Base-by-base conservation (phyloP, 1,284 basidiomycete species). In the Marasmius oreades region DNA sequence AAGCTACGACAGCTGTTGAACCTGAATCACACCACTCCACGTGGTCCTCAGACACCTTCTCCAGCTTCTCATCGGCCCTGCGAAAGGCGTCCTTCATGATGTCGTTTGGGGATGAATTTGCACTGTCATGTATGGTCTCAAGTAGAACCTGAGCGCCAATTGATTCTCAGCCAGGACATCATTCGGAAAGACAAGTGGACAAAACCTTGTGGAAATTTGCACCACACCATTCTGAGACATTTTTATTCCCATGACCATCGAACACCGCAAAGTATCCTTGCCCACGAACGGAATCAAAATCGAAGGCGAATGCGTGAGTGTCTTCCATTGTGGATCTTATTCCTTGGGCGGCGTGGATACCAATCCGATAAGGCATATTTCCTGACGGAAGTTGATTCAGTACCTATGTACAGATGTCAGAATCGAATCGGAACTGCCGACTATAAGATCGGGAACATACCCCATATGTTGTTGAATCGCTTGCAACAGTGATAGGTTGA, bases 211-310 rank as follows among this genome's bases (percentile, higher is more conserved):
- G 90, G 69, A 94, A 93, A 70, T 93, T 84, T 63, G 85, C 78
- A 12, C 92, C 90, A 67, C 92, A 94, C 91, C 91, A 94, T 67
- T 94, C 92, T 10, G 92, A 92, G 5, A 91, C 88, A 62, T 92
- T 85, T 66, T 92, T 93, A 34, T 92, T 92, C 0, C 92, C 92
- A 65, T 94, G 92, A 1, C 92, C 92, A 64, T 94, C 92, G 63
- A 93, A 94, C 42, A 94, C 84, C 6, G 90, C 90, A 68, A 92
- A 93, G 73, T 91, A 93, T 3, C 89, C 90, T 68, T 94, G 92
- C 0, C 92, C 91, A 50, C 80, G 79, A 2, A 94, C 78, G 33
- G 85, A 85, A 5, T 82, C 88, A 66, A 86, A 94, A 64, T 92
- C 89, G 61, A 92, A 86, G 52, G 92, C 78, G 63, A 92, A 92